phyloP scores from a whole-genome alignment of 495 filamentous ascomycete species.

The Filosporella fistucella region DNA sequence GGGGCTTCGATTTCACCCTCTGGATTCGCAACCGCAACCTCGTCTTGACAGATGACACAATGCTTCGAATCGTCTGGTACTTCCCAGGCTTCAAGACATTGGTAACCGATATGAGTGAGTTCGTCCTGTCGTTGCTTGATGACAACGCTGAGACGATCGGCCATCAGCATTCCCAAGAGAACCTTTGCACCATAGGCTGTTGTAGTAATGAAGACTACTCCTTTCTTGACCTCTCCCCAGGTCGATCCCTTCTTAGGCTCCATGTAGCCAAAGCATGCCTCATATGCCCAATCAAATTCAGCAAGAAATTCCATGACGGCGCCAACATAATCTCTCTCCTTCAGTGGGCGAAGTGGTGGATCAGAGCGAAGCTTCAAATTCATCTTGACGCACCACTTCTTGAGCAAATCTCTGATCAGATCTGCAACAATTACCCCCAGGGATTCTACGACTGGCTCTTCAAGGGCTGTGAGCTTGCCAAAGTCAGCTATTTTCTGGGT shows the following conservation, averaged over 20 bases:
- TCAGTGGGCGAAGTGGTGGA: background rate
- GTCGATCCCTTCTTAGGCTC: too few relatives aligned
- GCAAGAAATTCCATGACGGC: constrained; percentile 7
- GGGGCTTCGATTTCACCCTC: constrained; percentile 7
- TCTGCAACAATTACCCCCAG: background rate
- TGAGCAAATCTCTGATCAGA: constrained; percentile 6
- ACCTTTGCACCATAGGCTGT: constrained; percentile 17
- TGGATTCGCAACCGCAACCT: background rate
- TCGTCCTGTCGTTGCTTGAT: background rate
- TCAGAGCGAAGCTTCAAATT: background rate
- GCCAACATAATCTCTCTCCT: constrained; percentile 2
- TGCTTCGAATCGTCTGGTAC: background rate
- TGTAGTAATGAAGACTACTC: constrained; percentile 1
- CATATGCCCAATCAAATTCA: background rate
- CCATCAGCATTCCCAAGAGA: constrained; percentile 16
- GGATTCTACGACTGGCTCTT: background rate
- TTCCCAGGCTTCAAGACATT: background rate
- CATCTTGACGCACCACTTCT: constrained; percentile 4
- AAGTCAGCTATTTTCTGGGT: background rate
- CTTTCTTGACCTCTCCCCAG: too few relatives aligned
- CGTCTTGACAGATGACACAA: constrained; percentile 12
- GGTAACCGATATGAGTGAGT: constrained; percentile 1
- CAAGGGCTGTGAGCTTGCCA: background rate
- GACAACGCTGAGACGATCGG: constrained; percentile 13
- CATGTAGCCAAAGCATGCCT: constrained; percentile 10